Percentiles rank a stretch among this genome's conserved stretches.
Conservation (phyloP, 805 yeast genomes). For the Henningerozyma blattae region DNA sequence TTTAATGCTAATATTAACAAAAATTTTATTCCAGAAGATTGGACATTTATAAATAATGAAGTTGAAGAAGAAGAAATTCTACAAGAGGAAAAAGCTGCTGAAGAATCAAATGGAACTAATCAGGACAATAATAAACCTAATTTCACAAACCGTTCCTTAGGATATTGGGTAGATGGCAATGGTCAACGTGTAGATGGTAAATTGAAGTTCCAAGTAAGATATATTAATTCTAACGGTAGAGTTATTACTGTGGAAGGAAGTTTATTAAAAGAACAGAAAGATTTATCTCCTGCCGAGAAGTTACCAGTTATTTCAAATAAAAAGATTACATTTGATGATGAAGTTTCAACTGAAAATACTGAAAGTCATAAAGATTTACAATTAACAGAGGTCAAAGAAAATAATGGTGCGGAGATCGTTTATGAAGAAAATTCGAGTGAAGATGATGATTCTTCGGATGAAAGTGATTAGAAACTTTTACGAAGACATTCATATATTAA, state of each 20-base stretch:
- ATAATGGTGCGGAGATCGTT: slow-evolving; percentile 24
- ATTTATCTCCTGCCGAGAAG: slow-evolving; percentile 36
- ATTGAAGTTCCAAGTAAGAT: slow-evolving; percentile 59
- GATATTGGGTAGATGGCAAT: slow-evolving; percentile 76
- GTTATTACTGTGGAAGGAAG: slow-evolving; percentile 87
- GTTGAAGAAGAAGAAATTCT: slow-evolving; percentile 28
- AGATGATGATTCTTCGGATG: slow-evolving; percentile 17
- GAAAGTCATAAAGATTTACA: slow-evolving; percentile 26
- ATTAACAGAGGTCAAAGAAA: slow-evolving; percentile 22
- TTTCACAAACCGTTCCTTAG: slow-evolving; percentile 42
- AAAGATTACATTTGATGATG: slow-evolving; percentile 41
- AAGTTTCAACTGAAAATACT: slow-evolving; percentile 24
- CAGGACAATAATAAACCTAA: slow-evolving; percentile 8
- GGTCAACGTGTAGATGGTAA: slow-evolving; percentile 76
- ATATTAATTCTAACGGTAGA: slow-evolving; percentile 64
- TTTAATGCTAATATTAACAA: slow-evolving; percentile 89
- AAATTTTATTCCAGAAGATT: slow-evolving; percentile 69
- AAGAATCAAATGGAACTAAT: slow-evolving; percentile 8
- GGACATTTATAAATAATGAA: slow-evolving; percentile 78
- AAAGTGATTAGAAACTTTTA: slow-evolving; percentile 11
- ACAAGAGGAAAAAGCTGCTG: slow-evolving; percentile 1
- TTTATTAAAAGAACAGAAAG: slow-evolving; percentile 28
- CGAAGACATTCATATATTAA: too few species aligned
- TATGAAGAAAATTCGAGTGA: slow-evolving; percentile 24
- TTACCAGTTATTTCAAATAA: slow-evolving; percentile 39